phyloP scores from a whole-genome alignment of 1,139 yeast species.

The Yamadazyma sp. region DNA sequence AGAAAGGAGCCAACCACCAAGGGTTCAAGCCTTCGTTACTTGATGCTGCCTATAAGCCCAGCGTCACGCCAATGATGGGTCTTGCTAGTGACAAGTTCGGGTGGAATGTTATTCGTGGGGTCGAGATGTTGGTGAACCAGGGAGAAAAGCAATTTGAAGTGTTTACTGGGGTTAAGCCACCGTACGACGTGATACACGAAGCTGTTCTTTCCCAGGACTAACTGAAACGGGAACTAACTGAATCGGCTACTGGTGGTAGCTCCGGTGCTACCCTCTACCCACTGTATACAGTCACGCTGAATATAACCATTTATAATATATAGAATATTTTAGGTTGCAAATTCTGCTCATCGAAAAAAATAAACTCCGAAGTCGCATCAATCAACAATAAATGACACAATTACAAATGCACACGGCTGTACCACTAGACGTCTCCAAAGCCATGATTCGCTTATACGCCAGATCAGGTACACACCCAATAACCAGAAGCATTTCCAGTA shows the following conservation, averaged over 20 bases:
- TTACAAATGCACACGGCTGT: conserved; percentile 1
- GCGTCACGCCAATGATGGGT: conserved; percentile 79
- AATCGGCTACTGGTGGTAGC: too few relatives aligned
- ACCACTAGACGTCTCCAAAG: not conserved
- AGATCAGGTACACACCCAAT: too few relatives aligned
- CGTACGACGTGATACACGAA: conserved; percentile 56
- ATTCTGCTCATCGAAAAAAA: too few relatives aligned
- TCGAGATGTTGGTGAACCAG: conserved; percentile 88
- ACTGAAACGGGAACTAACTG: not conserved
- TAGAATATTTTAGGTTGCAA: too few relatives aligned
- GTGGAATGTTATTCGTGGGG: conserved; percentile 84
- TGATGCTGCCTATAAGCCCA: conserved; percentile 94
- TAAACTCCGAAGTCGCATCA: too few relatives aligned
- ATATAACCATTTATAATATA: too few relatives aligned
- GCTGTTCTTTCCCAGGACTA: conserved; percentile 45
- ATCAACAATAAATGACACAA: too few relatives aligned
- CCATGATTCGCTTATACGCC: not conserved
- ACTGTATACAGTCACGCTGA: too few relatives aligned
- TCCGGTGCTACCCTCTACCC: too few relatives aligned
- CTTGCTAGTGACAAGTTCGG: conserved; percentile 57
- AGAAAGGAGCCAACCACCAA: conserved; percentile 30
- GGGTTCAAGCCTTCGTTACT: conserved; percentile 56
- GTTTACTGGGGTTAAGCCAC: conserved; percentile 73
- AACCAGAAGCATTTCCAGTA: not conserved
- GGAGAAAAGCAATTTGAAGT: conserved; percentile 83